Evolutionary conservation across 805 yeast species (phyloP).

Genomic region (Yamadazyma paraphyllophila): DNA sequence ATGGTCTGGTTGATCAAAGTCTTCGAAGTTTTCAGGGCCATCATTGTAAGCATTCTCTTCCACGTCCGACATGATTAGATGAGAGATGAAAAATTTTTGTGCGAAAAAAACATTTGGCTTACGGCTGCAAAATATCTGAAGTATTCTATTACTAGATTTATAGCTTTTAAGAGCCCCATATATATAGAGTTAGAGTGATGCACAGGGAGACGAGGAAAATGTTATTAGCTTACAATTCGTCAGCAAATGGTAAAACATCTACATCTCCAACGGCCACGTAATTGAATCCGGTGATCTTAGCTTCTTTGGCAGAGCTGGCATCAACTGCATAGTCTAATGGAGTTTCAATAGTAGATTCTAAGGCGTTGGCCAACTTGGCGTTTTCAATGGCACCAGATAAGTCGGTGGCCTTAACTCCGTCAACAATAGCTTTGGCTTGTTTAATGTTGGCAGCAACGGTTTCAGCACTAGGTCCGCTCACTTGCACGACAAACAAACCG

Average conservation of each 20-base stretch:
- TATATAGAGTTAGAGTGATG: neutral
- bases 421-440: conserved; percentile 48
- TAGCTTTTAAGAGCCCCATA: neutral
- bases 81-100: conserved; percentile 6
- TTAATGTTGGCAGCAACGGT: conserved; percentile 61
- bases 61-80: conserved; percentile 36
- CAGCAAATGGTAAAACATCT: conserved; percentile 80
- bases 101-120: neutral
- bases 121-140: conserved; percentile 1
- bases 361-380: conserved; percentile 42
- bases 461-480: conserved; percentile 51
- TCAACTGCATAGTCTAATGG: conserved; percentile 31
- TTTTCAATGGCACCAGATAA: conserved; percentile 53
- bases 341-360: conserved; percentile 36
- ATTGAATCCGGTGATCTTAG: conserved; percentile 62
- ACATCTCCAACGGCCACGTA: conserved; percentile 89
- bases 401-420: conserved; percentile 40
- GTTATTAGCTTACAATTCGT: conserved; percentile 61
- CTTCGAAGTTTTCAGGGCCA: conserved; percentile 67
- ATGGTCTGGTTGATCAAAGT: conserved; percentile 78
- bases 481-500: conserved; percentile 72
- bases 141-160: neutral
- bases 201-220: neutral
- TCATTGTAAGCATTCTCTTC: conserved; percentile 61
- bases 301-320: conserved; percentile 32